Percentiles rank a stretch among this genome's conserved stretches.
These are phyloP conservation scores for Polyplosphaeria fusca DNA, from an alignment of 495 filamentous ascomycete species.

Conservation along the genomic window DNA sequence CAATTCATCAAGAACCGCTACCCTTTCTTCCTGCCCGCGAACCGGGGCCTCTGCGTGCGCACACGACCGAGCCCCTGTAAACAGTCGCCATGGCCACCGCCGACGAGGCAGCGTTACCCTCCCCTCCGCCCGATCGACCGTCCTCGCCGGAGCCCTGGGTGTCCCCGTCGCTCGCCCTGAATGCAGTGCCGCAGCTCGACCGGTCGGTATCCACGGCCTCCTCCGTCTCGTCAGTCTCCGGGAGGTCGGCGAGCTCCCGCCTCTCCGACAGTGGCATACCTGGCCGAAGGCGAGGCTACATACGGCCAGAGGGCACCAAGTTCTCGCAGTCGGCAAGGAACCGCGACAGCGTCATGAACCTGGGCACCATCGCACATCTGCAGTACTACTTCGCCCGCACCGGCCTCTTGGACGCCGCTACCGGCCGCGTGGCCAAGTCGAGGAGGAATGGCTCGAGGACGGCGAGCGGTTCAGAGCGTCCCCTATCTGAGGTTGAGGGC, in stretches of 20 bases:
- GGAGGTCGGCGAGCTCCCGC: conserved; percentile 50
- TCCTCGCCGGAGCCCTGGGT: conserved; percentile 63
- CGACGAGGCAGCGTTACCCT: conserved; percentile 5
- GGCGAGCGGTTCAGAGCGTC: conserved; percentile 22
- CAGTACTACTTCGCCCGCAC: conserved; percentile 98
- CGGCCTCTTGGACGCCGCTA: conserved; percentile 88
- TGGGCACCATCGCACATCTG: conserved; percentile 94
- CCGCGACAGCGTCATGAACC: conserved; percentile 87
- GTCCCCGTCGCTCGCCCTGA: conserved; percentile 64
- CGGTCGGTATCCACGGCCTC: conserved; percentile 76
- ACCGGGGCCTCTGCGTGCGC: not conserved
- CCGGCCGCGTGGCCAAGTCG: conserved; percentile 72
- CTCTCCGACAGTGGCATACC: conserved; percentile 55
- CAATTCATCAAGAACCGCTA: not conserved
- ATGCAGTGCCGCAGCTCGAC: conserved; percentile 60
- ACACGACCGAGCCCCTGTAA: not conserved
- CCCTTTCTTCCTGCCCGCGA: not conserved
- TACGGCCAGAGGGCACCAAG: conserved; percentile 83
- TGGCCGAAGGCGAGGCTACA: conserved; percentile 68
- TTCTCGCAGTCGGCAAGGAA: conserved; percentile 88
- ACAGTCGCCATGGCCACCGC: not conserved
- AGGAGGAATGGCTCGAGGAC: conserved; percentile 45
- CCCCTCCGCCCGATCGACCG: conserved; percentile 36
- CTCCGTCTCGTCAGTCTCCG: conserved; percentile 64
- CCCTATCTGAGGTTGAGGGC: conserved; percentile 16